phyloP scores from a whole-genome alignment of 1,139 yeast genomes.

The Trichomonascaceae sp. region DNA sequence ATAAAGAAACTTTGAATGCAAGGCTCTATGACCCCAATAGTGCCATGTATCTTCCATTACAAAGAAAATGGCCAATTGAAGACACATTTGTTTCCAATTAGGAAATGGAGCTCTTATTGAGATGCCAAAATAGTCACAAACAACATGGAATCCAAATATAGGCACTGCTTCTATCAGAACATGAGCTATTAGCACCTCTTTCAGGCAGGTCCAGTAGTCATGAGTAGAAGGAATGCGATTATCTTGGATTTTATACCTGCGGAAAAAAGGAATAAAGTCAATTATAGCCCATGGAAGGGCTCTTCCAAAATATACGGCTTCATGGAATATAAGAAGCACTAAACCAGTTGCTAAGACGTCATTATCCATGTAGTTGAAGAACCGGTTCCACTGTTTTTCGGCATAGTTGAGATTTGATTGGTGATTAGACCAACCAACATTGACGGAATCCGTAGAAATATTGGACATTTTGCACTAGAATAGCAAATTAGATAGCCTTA shows the following conservation, averaged over 20 bases:
- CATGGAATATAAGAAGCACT: conserved; percentile 68
- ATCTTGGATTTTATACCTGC: conserved; percentile 75
- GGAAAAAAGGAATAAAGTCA: conserved; percentile 69
- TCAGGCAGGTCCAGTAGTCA: conserved; percentile 90
- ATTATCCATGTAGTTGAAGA: conserved; percentile 67
- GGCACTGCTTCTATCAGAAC: conserved; percentile 90
- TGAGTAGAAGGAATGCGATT: conserved; percentile 65
- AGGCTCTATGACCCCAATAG: conserved; percentile 84
- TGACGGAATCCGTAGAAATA: not conserved
- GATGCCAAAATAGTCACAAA: conserved; percentile 72
- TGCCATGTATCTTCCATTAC: conserved; percentile 92
- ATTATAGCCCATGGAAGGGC: conserved; percentile 79
- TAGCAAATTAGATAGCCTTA: not conserved
- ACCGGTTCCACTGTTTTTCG: conserved; percentile 73
- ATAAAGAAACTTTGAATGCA: conserved; percentile 82
- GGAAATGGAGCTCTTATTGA: conserved; percentile 80
- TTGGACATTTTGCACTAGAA: not conserved
- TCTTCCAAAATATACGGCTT: conserved; percentile 75
- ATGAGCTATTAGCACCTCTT: conserved; percentile 76
- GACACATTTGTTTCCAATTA: conserved; percentile 44
- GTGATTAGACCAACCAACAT: not conserved
- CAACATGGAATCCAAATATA: conserved; percentile 92
- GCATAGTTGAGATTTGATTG: conserved; percentile 20
- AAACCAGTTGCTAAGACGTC: conserved; percentile 81
- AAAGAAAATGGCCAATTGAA: conserved; percentile 70